These are phyloP conservation scores for Candida easanensis DNA, from an alignment of 805 yeast genomes.

Conservation along the genomic window DNA sequence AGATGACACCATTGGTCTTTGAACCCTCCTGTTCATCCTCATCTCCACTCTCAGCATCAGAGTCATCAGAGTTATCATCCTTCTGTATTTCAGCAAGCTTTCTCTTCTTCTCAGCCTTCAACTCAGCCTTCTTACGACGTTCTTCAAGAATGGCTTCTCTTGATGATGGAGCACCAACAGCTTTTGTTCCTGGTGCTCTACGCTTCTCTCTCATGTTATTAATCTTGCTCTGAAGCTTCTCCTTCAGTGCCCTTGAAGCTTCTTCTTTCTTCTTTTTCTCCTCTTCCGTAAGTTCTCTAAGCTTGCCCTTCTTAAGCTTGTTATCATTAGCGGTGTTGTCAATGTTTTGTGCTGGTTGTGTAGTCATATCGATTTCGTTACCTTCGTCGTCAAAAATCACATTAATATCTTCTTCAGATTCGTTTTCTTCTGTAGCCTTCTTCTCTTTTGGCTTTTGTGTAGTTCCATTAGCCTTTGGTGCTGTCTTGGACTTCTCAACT, in stretches of 20 bases:
- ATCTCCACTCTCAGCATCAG: conserved; percentile 35
- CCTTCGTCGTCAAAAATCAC: conserved; percentile 74
- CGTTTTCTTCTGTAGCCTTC: conserved; percentile 26
- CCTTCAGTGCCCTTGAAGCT: conserved; percentile 65
- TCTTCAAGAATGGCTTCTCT: conserved; percentile 76
- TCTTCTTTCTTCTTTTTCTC: conserved; percentile 49
- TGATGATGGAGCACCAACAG: conserved; percentile 77
- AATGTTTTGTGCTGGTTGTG: conserved; percentile 13
- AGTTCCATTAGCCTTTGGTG: conserved; percentile 25
- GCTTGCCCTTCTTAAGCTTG: neutral
- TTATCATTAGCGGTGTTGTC: neutral
- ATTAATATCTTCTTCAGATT: conserved; percentile 32
- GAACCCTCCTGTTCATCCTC: conserved; percentile 34
- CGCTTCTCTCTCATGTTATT: conserved; percentile 69
- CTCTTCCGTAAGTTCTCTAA: conserved; percentile 38
- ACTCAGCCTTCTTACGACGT: conserved; percentile 45
- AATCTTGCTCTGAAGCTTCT: conserved; percentile 76
- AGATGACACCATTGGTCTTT: conserved; percentile 48
- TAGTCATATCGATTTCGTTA: conserved; percentile 37
- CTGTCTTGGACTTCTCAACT: neutral
- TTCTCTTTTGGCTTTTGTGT: conserved; percentile 29
- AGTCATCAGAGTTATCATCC: conserved; percentile 40
- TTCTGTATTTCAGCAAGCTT: conserved; percentile 37
- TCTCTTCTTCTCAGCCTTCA: conserved; percentile 37
- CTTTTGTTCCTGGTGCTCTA: conserved; percentile 86